Base-by-base conservation (phyloP, 441 rosid species). In the Syzygium syzygioides region DNA sequence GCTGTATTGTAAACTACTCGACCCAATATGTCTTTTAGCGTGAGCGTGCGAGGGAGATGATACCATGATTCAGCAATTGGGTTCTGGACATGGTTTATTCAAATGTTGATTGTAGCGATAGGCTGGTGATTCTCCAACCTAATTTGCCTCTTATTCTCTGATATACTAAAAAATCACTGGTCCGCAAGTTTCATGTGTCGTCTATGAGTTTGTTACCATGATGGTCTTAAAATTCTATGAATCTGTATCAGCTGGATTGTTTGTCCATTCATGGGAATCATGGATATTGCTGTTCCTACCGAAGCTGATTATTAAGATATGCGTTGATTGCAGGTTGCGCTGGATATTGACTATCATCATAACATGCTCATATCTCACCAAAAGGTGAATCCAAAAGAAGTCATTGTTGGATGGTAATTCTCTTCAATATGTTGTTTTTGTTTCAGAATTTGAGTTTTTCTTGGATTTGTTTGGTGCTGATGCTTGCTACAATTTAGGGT, bases 281-380 rank as follows among this genome's bases (percentile, higher is more conserved):
- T 76, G 52, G 83, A 76, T 76, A 41, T 1, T 76, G 52, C 83
- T 41, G 28, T 41, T 76, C 50, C 18, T 41, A 76, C n/a, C 2
- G n/a, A 76, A 41, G 83, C 30, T 6, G 17, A 76, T n/a, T 76
- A 41, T 76, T 41, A 76, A 23, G n/a, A 76, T 76, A 37, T 87
- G 25, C 17, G 30, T 41, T 86, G 64, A 76, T 56, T 92, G 92
- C 92, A 95, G 99, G 99, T 97, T 91, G 99, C 99, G 48, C 92
- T 98, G 94, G 99, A 96, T 92, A 95, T 98, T 18, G 99, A 97
- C 53, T 98, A 97, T 91, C 99, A 98, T 89, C 98, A 95, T 89
- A 98, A 96, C 79, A 97, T 97, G 99, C 90, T 98, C 88, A 92
- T 92, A 79, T 95, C 98, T 37, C 99, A 97, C 88, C 94, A 93